Base-by-base conservation (phyloP, 2,329 filamentous ascomycete species). In the Teratosphaeria viscida region DNA sequence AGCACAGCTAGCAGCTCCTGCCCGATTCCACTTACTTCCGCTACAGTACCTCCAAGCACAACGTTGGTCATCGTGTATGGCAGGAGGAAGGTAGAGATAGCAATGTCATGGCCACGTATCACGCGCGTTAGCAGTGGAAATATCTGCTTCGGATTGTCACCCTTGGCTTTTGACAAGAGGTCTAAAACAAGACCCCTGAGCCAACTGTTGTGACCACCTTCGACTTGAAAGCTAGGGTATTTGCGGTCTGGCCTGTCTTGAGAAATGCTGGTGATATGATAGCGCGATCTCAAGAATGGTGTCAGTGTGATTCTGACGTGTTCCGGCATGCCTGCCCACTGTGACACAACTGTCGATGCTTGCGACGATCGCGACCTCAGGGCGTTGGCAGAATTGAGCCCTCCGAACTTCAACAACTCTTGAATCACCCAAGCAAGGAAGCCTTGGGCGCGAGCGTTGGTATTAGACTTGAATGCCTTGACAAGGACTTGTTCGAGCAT, bases 341-440 rank as follows among this genome's bases (percentile, higher is more conserved):
- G 78, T 68, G 87, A 88, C 29, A 86, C 81, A 2, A 82, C 79
- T 55, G 81, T 82, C 14, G 55, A 27, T 11, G 80, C 79, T 32
- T 85, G 82, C 23, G 80, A 77, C 55, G 79, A 76, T 43, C 81
- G 78, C 47, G 79, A 77, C 53, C 80, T 77, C 19, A 80, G 72
- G 34, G 76, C 76, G 47, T 80, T 76, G 23, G 79, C 83, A 11
- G 81, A 77, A 60, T 80, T 85, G 68, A 96, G 86, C 32, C 88
- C 86, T 68, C 88, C 90, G 65, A 87, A 85, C 53, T 86, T 85
- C 3, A 97, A 81, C 49, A 97, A 81, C 67, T 95, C 88, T 73
- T 99, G 94, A 85, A 99, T 96, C 1, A 88, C 89, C 73, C 89
- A 99, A 1, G 92, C 92, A 19, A 99, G 80, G 70, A 95, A 96